Evolutionary conservation across 1,284 basidiomycete species (phyloP), one percentile per base, ranked within the genome.

Genomic region (Sphagnurus paluster): DNA sequence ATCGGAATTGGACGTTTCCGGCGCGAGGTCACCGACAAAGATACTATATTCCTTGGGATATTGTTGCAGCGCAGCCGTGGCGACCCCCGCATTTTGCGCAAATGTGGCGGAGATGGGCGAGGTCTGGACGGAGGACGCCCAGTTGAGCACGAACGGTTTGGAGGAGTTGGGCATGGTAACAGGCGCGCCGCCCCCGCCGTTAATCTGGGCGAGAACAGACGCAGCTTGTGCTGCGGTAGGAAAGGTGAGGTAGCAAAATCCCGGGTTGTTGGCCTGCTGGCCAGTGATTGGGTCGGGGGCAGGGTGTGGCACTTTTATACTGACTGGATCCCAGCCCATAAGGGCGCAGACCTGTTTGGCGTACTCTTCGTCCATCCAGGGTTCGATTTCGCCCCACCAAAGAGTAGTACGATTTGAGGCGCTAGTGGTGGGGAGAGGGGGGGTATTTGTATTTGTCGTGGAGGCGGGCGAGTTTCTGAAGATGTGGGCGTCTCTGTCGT

Each of bases 331-430:
- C 87, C 88, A 90, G 52, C 81, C 77, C 85, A 90, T 87, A 60
- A 90, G 71, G 45, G 64, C 69, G 65, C 87, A 88, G 57, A 90
- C 87, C 62, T 89, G 86, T 64, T 86, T 85, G 36, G 81, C 87
- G 71, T 92, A 93, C 63, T 89, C 85, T 76, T 90, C 89, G 69
- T 92, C 90, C 90, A 93, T 93, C 90, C 90, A 93, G 57, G 85
- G 82, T 66, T 93, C 90, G 47, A 92, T 77, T 60, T 88, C 84
- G 57, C 82, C 80, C 84, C 90, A 89, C 75, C 82, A 87, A 49
- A 92, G 80, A 17, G 85, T 84, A 30, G 75, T 75, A 53, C 72
- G 72, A 39, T 44, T 56, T 47, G 43, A 68, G 24, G 5, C 30
- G 42, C 25, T 57, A 50, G 59, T 66, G 32, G 62, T 50, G 34